Base-by-base conservation (phyloP, 495 filamentous ascomycete genomes). In the Penicillium lividum region DNA sequence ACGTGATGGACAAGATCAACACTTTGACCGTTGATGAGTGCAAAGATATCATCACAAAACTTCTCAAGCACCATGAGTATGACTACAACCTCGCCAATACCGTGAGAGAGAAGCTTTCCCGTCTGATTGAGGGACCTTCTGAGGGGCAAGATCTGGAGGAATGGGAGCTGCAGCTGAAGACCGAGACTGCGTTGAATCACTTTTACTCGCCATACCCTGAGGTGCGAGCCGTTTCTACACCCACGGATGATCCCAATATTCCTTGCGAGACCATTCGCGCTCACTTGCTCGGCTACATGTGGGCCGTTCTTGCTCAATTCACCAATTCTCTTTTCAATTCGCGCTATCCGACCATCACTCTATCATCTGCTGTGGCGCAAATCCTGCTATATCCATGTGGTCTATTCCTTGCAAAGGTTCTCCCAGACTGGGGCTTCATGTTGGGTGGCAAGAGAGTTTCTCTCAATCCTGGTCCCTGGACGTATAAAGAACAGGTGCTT, bases 141-240 rank as follows among this genome's bases (percentile, higher is more conserved):
- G 43, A 46, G 9, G 43, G 43, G 18, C 43, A 46, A 27, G 43
- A 46, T 46, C 18, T 18, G 5, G 43, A 46, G 16, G 43, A 46
- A 46, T 46, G 43, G 43, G 43, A 46, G 16, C 43, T 46, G 43
- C 43, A 46, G 43, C 43, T 46, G 43, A 46, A 46, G 16, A 46
- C 43, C 27, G 43, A 46, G 43, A 46, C 43, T 27, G 43, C 43
- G 0, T 46, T 46, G 43, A 46, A 46, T 25, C 43, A 46, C 43
- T 46, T 46, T 9, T 46, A 46, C 43, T 46, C 43, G 43, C 43
- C 43, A 25, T 46, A 46, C 43, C 43, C 43, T 11, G 43, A 46
- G 43, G 43, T 46, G 16, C 43, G 43, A 46, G 43, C 43, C 7
- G 43, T 46, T 27, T 8, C 43, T 11, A 27, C 18, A 3, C 43